These are phyloP conservation scores for Colletotrichum coccodes DNA, from an alignment of 2,329 filamentous ascomycete species.

Conservation along the genomic window DNA sequence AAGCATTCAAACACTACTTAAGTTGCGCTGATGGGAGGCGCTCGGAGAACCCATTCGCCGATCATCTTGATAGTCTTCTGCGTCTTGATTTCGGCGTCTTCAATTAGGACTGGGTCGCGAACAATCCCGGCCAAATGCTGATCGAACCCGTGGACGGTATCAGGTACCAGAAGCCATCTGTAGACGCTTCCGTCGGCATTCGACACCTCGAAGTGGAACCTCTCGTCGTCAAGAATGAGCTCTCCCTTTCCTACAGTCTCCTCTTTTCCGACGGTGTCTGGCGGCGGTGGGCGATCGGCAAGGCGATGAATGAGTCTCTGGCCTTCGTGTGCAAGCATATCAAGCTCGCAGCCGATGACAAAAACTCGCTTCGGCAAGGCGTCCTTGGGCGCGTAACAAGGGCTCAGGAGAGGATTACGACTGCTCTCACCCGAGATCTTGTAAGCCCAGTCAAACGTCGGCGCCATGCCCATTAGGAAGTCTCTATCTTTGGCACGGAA, in stretches of 20 bases:
- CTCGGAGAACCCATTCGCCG: conserved; percentile 40
- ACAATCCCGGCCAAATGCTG: conserved; percentile 34
- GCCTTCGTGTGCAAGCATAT: conserved; percentile 51
- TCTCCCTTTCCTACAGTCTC: conserved; percentile 35
- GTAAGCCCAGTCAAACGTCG: conserved; percentile 46
- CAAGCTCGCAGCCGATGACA: conserved; percentile 49
- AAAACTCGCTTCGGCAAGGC: conserved; percentile 48
- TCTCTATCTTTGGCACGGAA: conserved; percentile 33
- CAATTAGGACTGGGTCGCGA: conserved; percentile 35
- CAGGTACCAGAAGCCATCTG: conserved; percentile 45
- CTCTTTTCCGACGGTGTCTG: conserved; percentile 41
- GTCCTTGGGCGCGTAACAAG: conserved; percentile 43
- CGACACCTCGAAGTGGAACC: conserved; percentile 39
- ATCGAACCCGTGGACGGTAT: conserved; percentile 44
- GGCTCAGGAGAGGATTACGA: conserved; percentile 45
- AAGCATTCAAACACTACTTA: not conserved
- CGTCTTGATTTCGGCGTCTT: conserved; percentile 39
- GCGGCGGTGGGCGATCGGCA: conserved; percentile 42
- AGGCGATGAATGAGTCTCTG: conserved; percentile 49
- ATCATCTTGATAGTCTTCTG: conserved; percentile 38
- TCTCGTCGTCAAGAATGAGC: conserved; percentile 40
- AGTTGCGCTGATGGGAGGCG: not conserved
- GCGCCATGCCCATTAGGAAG: conserved; percentile 32
- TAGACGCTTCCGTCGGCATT: conserved; percentile 35
- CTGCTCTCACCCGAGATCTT: conserved; percentile 40